Conservation (phyloP, 2,329 filamentous ascomycete genomes). For the Arthrinium phaeospermum region DNA sequence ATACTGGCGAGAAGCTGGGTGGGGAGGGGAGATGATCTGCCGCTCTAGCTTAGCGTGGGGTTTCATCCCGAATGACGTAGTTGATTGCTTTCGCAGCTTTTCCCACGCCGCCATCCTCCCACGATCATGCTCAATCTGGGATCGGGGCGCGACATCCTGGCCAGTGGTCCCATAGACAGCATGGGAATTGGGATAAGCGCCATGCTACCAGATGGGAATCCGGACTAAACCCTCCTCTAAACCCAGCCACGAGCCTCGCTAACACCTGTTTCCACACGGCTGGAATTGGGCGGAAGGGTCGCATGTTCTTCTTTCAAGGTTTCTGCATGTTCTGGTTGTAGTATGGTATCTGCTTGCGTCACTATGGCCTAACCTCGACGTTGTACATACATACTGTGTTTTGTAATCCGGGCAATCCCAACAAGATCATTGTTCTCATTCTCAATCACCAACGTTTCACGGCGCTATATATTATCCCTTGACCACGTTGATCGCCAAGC, state of each 20-base stretch:
- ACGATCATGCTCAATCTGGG: neutral
- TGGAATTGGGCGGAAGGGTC: neutral
- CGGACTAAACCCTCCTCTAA: neutral
- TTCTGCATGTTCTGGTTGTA: neutral
- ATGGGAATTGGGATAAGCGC: conserved; percentile 1
- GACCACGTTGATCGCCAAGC: neutral
- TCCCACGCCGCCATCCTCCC: neutral
- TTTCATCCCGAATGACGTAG: neutral
- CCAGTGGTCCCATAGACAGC: neutral
- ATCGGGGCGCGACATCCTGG: neutral
- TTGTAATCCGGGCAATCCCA: neutral
- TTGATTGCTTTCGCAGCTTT: conserved; percentile 4
- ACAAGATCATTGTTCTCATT: neutral
- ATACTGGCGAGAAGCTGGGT: neutral
- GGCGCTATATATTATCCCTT: neutral
- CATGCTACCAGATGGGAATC: neutral
- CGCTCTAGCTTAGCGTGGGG: neutral
- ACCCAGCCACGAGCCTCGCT: neutral
- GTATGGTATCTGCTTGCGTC: neutral
- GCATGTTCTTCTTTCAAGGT: neutral
- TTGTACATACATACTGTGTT: neutral
- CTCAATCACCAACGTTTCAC: neutral
- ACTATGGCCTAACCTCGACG: conserved; percentile 8
- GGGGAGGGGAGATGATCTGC: neutral
- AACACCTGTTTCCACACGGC: neutral